A percentile compares a stretch with the other conserved stretches of the same genome.
Evolutionary conservation across 805 yeast genomes (phyloP).

Genomic region (Candida chauliodis): DNA sequence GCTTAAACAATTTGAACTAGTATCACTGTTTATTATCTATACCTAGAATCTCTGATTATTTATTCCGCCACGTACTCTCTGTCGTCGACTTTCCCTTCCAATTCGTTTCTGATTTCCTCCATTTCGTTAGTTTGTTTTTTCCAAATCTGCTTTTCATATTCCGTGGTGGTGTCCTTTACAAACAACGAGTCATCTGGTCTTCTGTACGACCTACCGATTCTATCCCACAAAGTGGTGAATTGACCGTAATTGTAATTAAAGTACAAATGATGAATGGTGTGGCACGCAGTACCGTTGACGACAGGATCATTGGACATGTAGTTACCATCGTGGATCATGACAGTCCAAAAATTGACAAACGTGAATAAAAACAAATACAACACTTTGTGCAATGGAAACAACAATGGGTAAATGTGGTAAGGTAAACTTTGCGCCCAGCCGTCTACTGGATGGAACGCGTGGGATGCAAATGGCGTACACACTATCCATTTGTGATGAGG

Average conservation of each 20-base stretch:
- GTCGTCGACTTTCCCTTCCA: slow-evolving; percentile 76
- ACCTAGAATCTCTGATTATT: no score
- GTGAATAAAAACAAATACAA: slow-evolving; percentile 79
- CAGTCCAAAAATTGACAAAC: slow-evolving; percentile 96
- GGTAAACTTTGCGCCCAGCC: slow-evolving; percentile 93
- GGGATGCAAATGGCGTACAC: slow-evolving; percentile 97
- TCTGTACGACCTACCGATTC: slow-evolving; percentile 91
- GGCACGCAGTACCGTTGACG: slow-evolving; percentile 97
- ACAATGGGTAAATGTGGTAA: slow-evolving; percentile 85
- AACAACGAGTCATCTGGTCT: slow-evolving; percentile 86
- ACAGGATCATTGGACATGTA: slow-evolving; percentile 90
- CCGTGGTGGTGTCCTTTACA: slow-evolving; percentile 47
- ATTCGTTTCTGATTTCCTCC: slow-evolving; percentile 72
- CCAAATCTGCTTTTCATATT: slow-evolving; percentile 62
- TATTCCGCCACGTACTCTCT: slow-evolving; percentile 55
- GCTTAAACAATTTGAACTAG: no score
- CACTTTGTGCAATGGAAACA: slow-evolving; percentile 89
- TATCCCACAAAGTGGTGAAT: slow-evolving; percentile 97
- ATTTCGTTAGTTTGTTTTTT: slow-evolving; percentile 64
- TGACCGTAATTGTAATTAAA: slow-evolving; percentile 98
- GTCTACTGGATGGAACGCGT: slow-evolving; percentile 97
- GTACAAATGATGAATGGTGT: slow-evolving; percentile 93
- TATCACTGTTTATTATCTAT: no score
- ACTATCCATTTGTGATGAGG: slow-evolving; percentile 99
- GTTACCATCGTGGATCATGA: slow-evolving; percentile 97